These are phyloP conservation scores for Kandelia obovata DNA, from an alignment of 345 rosid species.

Conservation along the genomic window DNA sequence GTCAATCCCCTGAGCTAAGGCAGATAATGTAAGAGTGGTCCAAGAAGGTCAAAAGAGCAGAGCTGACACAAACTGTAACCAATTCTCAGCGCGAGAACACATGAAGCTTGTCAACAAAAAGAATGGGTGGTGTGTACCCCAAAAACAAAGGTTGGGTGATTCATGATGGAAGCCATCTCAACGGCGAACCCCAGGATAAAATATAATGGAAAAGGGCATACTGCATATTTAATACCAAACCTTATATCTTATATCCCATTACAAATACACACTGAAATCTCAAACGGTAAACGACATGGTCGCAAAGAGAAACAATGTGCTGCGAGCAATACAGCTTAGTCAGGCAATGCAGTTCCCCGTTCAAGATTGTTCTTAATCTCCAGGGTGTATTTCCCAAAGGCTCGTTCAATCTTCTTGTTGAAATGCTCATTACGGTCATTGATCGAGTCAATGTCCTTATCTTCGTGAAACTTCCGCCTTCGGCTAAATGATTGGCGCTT, in stretches of 20 bases:
- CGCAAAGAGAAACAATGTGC: no score
- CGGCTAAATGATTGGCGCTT: slow-evolving; percentile 81
- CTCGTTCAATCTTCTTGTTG: slow-evolving; percentile 97
- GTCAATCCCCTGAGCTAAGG: background rate
- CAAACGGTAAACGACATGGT: no score
- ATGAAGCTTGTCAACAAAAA: no score
- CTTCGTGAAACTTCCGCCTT: slow-evolving; percentile 85
- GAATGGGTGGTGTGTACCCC: no score
- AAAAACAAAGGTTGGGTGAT: no score
- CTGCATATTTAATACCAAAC: no score
- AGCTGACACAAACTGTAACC: slow-evolving; percentile 10
- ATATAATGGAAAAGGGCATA: no score
- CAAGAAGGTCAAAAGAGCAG: background rate
- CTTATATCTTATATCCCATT: no score
- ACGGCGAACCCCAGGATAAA: no score
- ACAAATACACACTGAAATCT: no score
- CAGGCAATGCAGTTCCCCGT: slow-evolving; percentile 97
- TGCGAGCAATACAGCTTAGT: slow-evolving; percentile 42
- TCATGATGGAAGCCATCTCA: no score
- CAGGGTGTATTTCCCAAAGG: slow-evolving; percentile 90
- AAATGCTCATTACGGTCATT: slow-evolving; percentile 98
- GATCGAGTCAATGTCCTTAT: slow-evolving; percentile 94
- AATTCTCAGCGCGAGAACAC: no score
- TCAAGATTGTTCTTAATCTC: slow-evolving; percentile 98
- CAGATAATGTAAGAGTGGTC: background rate